Evolutionary conservation across 2,329 filamentous ascomycete species (phyloP), one percentile per base, ranked within the genome.

Genomic region (Aplosporella prunicola): DNA sequence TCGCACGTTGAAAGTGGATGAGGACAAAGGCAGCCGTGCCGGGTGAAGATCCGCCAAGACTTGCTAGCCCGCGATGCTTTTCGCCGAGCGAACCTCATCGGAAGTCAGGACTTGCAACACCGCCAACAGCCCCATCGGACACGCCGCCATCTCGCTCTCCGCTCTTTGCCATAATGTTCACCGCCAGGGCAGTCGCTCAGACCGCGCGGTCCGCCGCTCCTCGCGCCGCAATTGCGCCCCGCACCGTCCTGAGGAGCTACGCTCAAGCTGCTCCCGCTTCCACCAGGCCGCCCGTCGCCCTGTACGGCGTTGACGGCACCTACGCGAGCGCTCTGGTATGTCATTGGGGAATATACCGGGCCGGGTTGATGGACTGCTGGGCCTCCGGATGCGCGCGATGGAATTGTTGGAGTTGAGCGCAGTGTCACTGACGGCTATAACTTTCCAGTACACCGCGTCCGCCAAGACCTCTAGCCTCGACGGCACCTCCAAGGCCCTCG

Each of bases 281-380:
- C 62, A 77, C 78, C 63, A 88, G 84, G 74, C 79, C 89, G 55
- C 91, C 91, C 51, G 73, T 95, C 61, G 76, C 88, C 55, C 77
- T 98, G 59, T 98, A 86, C 68, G 91, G 91, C 55, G 71, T 98
- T 60, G 91, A 96, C 68, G 91, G 91, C 67, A 96, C 89, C 62
- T 98, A 98, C 71, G 91, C 91, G 63, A 87, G 82, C 70, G 91
- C 91, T 71, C 76, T 98, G 80, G 91, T 98, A 89, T 64, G 85
- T 63, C 42, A 32, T 31, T 35, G 38, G 10, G 17, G 24, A 31
- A 40, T 40, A n/a, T n/a, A n/a, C n/a, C n/a, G n/a, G n/a, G n/a
- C n/a, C n/a, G n/a, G n/a, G n/a, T n/a, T n/a, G n/a, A n/a, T 40
- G 38, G 32, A 18, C 27, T 16, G 27, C 14, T 5, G 9, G 9